phyloP scores from a whole-genome alignment of 768 basidiomycete species.

The Phylloporus sp. region DNA sequence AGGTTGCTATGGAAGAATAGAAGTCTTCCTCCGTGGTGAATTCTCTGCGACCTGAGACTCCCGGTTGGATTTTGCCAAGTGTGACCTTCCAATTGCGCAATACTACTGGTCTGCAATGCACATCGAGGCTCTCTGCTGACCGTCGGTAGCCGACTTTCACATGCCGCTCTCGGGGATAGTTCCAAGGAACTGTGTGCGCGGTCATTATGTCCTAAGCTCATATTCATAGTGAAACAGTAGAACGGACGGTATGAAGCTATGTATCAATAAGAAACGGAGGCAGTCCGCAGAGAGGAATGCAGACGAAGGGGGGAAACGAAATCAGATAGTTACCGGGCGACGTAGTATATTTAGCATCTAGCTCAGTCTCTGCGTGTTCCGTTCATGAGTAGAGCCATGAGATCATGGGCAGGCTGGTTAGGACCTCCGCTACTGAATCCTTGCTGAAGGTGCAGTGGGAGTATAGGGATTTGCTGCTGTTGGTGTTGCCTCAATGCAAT shows the following conservation, averaged over 20 bases:
- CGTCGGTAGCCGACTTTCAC: too few species aligned
- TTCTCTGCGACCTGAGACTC: conserved; percentile 18
- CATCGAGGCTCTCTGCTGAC: too few species aligned
- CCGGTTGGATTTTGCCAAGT: conserved; percentile 12
- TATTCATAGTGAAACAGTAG: conserved; percentile 25
- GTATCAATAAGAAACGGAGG: conserved; percentile 31
- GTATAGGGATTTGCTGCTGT: conserved; percentile 49
- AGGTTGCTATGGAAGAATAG: conserved; percentile 30
- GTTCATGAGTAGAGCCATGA: conserved; percentile 83
- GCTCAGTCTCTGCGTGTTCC: conserved; percentile 60
- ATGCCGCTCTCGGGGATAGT: too few species aligned
- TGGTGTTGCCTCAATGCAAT: conserved; percentile 32
- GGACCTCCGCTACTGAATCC: conserved; percentile 40
- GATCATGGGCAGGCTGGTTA: conserved; percentile 61
- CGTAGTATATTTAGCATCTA: conserved; percentile 13
- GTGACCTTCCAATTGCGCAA: conserved; percentile 12
- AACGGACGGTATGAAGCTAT: conserved; percentile 25
- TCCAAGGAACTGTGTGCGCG: conserved; percentile 1
- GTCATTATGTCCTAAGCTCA: conserved; percentile 14
- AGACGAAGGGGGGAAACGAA: conserved; percentile 9
- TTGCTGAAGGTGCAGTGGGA: conserved; percentile 59
- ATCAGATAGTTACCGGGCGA: conserved; percentile 9
- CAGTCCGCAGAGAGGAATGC: conserved; percentile 21
- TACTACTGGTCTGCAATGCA: too few species aligned
- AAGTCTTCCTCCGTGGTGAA: conserved; percentile 27